A percentile compares a stretch with the other conserved stretches of the same genome.
Evolutionary conservation across 257 asterid genomes (phyloP).

Genomic region (Rhazya stricta): DNA sequence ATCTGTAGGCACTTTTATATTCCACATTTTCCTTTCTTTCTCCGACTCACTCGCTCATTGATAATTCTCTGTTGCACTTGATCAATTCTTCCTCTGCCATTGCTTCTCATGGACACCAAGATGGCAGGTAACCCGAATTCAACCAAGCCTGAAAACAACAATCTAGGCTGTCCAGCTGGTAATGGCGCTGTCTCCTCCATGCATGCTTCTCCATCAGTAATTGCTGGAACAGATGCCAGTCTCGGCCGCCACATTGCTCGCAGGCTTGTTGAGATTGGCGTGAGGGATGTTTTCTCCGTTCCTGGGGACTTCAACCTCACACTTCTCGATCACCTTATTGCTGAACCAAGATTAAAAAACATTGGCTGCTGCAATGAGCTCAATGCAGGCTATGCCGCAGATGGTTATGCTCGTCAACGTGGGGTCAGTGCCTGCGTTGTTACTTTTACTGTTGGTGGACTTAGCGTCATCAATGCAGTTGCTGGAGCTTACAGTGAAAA

Average conservation of each 20-base stretch:
- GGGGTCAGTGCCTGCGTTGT: constrained; percentile 90
- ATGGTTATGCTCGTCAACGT: constrained; percentile 68
- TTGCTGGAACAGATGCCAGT: constrained; percentile 38
- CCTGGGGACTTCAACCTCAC: constrained; percentile 92
- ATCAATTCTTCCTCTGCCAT: background rate
- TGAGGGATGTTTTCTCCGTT: constrained; percentile 66
- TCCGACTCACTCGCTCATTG: background rate
- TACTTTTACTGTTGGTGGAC: constrained; percentile 91
- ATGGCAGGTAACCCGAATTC: constrained; percentile 9
- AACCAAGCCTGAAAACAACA: constrained; percentile 26
- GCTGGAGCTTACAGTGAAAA: constrained; percentile 91
- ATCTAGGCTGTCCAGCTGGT: constrained; percentile 20
- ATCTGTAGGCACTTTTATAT: constrained; percentile 14
- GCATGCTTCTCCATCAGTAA: constrained; percentile 19
- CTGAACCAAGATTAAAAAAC: constrained; percentile 64
- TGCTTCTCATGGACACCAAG: background rate
- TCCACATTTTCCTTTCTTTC: background rate
- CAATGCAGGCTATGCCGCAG: constrained; percentile 89
- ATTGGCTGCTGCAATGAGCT: constrained; percentile 88
- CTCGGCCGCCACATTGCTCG: constrained; percentile 74
- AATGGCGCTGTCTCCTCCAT: constrained; percentile 29
- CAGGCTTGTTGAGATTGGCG: constrained; percentile 68
- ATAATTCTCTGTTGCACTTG: background rate
- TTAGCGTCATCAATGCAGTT: constrained; percentile 72
- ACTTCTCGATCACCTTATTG: constrained; percentile 77